Evolutionary conservation across 2,329 filamentous ascomycete species (phyloP).

Genomic region (Stachybotrys chlorohalonatus): DNA sequence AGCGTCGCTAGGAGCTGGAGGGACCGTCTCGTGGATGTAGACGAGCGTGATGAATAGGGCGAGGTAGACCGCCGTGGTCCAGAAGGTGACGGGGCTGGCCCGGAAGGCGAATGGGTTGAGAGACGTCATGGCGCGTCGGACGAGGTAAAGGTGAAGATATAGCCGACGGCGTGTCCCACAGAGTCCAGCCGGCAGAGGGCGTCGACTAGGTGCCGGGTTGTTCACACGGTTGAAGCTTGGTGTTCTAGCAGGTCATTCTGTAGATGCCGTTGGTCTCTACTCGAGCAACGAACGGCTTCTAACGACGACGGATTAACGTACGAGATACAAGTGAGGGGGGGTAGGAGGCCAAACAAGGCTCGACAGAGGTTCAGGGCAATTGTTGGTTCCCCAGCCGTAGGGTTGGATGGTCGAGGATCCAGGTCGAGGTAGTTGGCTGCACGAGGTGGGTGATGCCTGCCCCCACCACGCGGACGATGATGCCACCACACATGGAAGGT

Average conservation of each 20-base stretch:
- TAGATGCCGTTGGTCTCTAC: neutral
- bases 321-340: neutral
- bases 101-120: slow-evolving; percentile 64
- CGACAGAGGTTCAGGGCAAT: neutral
- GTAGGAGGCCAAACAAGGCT: too few relatives aligned
- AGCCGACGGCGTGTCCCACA: neutral
- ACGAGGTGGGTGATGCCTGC: neutral
- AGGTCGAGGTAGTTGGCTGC: neutral
- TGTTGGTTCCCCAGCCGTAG: neutral
- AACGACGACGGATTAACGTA: neutral
- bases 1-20: slow-evolving; percentile 47
- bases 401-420: neutral
- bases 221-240: neutral
- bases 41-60: slow-evolving; percentile 66
- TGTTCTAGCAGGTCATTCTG: neutral
- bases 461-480: neutral
- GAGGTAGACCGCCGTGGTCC: slow-evolving; percentile 68
- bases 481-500: neutral
- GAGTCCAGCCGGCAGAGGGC: neutral
- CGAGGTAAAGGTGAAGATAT: neutral
- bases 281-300: neutral
- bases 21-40: slow-evolving; percentile 67
- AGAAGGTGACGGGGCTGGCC: slow-evolving; percentile 71
- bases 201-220: neutral
- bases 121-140: slow-evolving; percentile 15